Evolutionary conservation across 768 basidiomycete species (phyloP), one percentile per base, ranked within the genome.

Genomic region (Tephrocybe sp.): DNA sequence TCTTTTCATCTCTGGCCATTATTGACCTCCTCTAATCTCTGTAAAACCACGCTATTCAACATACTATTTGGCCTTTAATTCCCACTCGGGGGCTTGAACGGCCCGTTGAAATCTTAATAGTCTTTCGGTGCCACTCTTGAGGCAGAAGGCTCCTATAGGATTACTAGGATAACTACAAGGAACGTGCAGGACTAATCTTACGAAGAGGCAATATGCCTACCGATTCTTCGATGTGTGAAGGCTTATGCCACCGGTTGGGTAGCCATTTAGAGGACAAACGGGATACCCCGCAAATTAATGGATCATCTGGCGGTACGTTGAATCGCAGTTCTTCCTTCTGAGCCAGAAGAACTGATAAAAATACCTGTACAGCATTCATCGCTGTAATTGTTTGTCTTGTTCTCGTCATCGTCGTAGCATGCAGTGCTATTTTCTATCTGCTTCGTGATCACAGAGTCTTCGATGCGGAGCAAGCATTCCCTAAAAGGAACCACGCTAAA

Each of bases 321-420:
- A 44, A 34, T 15, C 24, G 19, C 7, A 39, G 30, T n/a, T 47
- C 18, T 18, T 22, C n/a, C n/a, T 18, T 19, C 24, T 30, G 18
- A 45, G n/a, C 33, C 27, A 18, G 15, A n/a, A 19, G 3, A 7
- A 6, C 37, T 38, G 18, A 38, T 12, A 11, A 1, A 6, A 30
- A 36, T 15, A 49, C 31, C 48, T 45, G 23, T 18, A 18, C 53
- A 77, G 84, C 75, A 10, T 88, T 88, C 67, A 76, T 87, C 55
- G 80, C 67, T 3, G 65, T 88, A 31, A 71, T 88, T 33, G 76
- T 85, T 30, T 63, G 69, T 38, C 73, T 88, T 34, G 68, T 71
- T 48, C 54, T 77, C 49, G 66, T 88, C 46, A 77, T 86, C 61
- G 54, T 83, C 50, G 58, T 70, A 24, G 75, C 77, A 42, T 80